These are phyloP conservation scores for Cyclotella choctawhatcheeana DNA, from an alignment of 108 stramenopile genomes.

Conservation along the genomic window DNA sequence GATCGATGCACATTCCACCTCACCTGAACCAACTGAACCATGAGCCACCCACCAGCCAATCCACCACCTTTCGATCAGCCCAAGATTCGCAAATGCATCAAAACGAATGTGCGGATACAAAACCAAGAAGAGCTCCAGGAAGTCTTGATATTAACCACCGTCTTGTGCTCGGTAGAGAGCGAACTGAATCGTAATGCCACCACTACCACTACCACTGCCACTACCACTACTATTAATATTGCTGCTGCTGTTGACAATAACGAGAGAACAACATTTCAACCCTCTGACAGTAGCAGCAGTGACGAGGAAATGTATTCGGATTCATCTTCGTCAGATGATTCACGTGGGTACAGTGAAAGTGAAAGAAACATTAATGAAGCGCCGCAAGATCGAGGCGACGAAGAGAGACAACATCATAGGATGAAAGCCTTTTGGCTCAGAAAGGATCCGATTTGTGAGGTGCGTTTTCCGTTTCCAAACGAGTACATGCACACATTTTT, in stretches of 20 bases:
- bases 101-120: constrained; percentile 28
- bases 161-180: constrained; percentile 17
- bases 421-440: constrained; percentile 36
- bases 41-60: constrained; percentile 13
- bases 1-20: no score
- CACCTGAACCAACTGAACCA: constrained; percentile 1
- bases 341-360: neutral
- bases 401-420: neutral
- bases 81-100: constrained; percentile 24
- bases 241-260: no score
- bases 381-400: neutral
- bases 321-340: constrained; percentile 2
- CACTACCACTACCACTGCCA: neutral
- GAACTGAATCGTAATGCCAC: neutral
- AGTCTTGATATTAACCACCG: constrained; percentile 17
- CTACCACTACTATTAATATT: neutral
- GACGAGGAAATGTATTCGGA: constrained; percentile 5
- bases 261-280: no score
- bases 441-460: constrained; percentile 26
- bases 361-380: neutral
- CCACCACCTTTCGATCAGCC: constrained; percentile 26
- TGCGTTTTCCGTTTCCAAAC: constrained; percentile 13
- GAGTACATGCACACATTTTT: neutral
- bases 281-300: neutral
- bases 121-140: constrained; percentile 16